Conservation (phyloP, 164 flowering plant genomes). For the Warburgia ugandensis region DNA sequence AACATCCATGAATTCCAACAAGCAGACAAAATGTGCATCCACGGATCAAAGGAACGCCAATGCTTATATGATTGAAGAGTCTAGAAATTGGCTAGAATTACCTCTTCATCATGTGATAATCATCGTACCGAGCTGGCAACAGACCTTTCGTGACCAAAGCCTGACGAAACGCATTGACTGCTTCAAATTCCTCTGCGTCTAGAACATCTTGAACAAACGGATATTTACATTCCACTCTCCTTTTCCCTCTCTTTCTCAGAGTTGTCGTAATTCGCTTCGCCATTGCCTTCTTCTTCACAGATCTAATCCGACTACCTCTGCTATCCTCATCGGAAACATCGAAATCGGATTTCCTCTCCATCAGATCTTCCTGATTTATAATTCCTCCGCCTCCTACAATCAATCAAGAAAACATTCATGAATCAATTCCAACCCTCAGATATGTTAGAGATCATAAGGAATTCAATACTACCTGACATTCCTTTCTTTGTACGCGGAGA, state of each 20-base stretch:
- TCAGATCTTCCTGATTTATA: neutral
- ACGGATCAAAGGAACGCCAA: too few relatives aligned
- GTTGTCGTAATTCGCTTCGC: constrained; percentile 39
- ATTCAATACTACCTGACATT: too few relatives aligned
- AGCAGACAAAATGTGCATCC: too few relatives aligned
- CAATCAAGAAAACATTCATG: too few relatives aligned
- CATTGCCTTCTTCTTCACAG: constrained; percentile 62
- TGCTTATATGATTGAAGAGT: too few relatives aligned
- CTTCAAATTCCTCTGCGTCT: constrained; percentile 61
- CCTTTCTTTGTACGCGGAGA: too few relatives aligned
- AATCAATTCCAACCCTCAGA: too few relatives aligned
- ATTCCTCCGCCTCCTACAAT: too few relatives aligned
- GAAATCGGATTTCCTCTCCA: neutral
- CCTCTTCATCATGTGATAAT: constrained; percentile 79
- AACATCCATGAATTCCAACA: too few relatives aligned
- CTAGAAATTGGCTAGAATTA: too few relatives aligned
- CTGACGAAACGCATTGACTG: constrained; percentile 53
- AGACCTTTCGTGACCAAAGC: constrained; percentile 41
- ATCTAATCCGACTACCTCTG: constrained; percentile 30
- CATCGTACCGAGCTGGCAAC: constrained; percentile 61
- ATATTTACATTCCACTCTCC: constrained; percentile 22
- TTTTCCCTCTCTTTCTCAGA: constrained; percentile 42
- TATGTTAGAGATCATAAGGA: too few relatives aligned
- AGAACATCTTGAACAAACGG: constrained; percentile 47
- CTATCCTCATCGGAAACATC: constrained; percentile 58